Conservation (phyloP, 768 basidiomycete genomes). For the Solioccasus polychromus region DNA sequence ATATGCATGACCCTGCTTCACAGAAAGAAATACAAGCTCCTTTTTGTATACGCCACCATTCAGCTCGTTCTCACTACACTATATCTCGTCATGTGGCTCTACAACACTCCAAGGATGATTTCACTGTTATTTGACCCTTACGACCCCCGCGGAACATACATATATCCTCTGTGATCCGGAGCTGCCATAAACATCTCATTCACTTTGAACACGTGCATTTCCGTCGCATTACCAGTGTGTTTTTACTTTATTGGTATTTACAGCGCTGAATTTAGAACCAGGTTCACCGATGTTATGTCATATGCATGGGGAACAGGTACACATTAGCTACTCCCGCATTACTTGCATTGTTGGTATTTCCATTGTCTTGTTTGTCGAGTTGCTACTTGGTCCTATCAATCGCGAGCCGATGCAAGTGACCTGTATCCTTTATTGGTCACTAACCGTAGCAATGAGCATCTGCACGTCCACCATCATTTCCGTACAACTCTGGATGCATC, state of each 20-base stretch:
- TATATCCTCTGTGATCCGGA: neutral
- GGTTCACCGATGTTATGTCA: neutral
- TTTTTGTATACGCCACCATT: neutral
- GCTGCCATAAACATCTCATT: neutral
- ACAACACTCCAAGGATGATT: neutral
- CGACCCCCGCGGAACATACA: neutral
- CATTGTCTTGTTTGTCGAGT: neutral
- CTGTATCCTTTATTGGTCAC: conserved; percentile 13
- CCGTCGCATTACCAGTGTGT: neutral
- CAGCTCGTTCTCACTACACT: neutral
- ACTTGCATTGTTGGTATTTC: neutral
- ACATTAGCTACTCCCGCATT: neutral
- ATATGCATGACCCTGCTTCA: neutral
- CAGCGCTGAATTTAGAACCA: neutral
- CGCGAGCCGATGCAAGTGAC: conserved; percentile 10
- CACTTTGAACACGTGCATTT: neutral
- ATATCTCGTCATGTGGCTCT: neutral
- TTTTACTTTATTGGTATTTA: neutral
- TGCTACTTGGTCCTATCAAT: conserved; percentile 20
- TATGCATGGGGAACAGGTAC: neutral
- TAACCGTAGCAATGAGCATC: conserved; percentile 14
- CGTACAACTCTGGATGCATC: conserved; percentile 16
- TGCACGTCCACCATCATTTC: conserved; percentile 15
- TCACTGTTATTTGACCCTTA: neutral
- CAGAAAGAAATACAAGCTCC: neutral